A percentile compares a stretch with the other conserved stretches of the same genome.
These are phyloP conservation scores for Aphanomyces cochlioides DNA, from an alignment of 352 stramenopile genomes.

Conservation along the genomic window DNA sequence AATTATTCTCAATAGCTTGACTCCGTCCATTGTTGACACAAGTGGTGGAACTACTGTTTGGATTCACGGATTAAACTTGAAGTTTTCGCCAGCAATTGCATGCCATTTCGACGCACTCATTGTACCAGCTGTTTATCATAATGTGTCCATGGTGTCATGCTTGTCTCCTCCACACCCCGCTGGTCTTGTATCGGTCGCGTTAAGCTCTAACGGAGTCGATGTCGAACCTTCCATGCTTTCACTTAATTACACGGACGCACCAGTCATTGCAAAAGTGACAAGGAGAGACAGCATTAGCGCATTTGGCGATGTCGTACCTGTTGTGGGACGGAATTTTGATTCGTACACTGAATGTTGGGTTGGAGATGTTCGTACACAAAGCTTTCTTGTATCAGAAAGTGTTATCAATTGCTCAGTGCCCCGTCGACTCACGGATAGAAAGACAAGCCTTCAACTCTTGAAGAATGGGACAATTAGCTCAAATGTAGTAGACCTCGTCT, in stretches of 20 bases:
- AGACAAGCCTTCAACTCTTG: constrained; percentile 6
- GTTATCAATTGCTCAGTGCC: constrained; percentile 8
- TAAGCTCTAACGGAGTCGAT: constrained; percentile 70
- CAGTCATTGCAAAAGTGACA: constrained; percentile 27
- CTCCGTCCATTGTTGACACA: constrained; percentile 42
- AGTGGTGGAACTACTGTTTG: constrained; percentile 55
- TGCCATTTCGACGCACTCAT: constrained; percentile 53
- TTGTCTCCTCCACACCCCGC: constrained; percentile 43
- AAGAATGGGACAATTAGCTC: not conserved
- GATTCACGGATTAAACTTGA: constrained; percentile 62
- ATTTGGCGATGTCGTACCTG: constrained; percentile 9
- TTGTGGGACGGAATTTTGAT: not conserved
- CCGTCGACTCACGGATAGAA: not conserved
- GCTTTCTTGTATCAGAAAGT: not conserved
- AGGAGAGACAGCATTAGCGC: constrained; percentile 2
- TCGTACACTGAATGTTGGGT: not conserved
- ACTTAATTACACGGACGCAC: constrained; percentile 52
- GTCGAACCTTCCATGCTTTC: constrained; percentile 36
- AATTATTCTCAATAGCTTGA: constrained; percentile 41
- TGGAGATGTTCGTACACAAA: not conserved
- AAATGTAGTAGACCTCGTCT: constrained; percentile 38
- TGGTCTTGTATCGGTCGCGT: constrained; percentile 37
- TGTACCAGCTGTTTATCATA: constrained; percentile 54
- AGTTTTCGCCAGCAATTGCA: constrained; percentile 42
- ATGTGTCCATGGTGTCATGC: constrained; percentile 54